Percentiles rank a stretch among this genome's conserved stretches.
Evolutionary conservation across 768 basidiomycete genomes (phyloP).

Genomic region (Psilocybe subaeruginosa): DNA sequence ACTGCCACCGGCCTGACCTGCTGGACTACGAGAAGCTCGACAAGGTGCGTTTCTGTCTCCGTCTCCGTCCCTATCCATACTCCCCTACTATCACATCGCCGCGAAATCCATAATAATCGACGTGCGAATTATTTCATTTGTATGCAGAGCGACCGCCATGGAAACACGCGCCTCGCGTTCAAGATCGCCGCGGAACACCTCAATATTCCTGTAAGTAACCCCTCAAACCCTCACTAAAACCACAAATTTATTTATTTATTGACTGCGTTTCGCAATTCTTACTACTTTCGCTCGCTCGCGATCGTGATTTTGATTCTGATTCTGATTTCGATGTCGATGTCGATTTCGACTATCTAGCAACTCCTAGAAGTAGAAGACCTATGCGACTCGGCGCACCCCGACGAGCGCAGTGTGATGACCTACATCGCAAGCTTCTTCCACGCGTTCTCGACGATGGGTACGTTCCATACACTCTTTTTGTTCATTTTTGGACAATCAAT

Average conservation of each 20-base stretch:
- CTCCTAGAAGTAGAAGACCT: conserved; percentile 96
- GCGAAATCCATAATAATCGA: no score
- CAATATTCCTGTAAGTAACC: conserved; percentile 79
- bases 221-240: background rate
- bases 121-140: no score
- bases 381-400: conserved; percentile 84
- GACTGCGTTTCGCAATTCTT: no score
- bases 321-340: no score
- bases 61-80: no score
- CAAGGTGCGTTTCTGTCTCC: no score
- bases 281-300: no score
- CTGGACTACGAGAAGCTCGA: conserved; percentile 86
- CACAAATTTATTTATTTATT: no score
- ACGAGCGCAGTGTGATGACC: conserved; percentile 97
- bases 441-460: conserved; percentile 96
- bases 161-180: conserved; percentile 89
- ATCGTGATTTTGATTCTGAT: no score
- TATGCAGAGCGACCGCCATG: conserved; percentile 79
- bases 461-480: conserved; percentile 27
- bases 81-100: no score
- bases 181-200: conserved; percentile 85
- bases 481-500: conserved; percentile 1
- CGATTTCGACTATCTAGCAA: conserved; percentile 74
- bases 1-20: conserved; percentile 95
- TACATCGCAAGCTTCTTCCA: conserved; percentile 98